phyloP scores from a whole-genome alignment of 1,284 basidiomycete genomes.

The Leccinum subrobustum region DNA sequence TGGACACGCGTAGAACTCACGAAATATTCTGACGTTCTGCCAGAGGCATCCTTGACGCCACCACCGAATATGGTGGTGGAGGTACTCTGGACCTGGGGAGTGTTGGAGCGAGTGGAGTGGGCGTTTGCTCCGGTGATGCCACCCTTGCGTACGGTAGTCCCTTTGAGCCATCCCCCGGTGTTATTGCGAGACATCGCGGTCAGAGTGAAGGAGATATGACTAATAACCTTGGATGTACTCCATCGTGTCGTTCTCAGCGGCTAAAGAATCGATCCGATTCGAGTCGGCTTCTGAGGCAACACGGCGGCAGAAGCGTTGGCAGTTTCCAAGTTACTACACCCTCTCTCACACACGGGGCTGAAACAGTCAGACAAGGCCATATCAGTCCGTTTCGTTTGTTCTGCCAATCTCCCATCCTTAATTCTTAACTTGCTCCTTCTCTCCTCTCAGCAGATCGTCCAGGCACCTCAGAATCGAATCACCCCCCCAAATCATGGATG shows the following conservation, averaged over 20 bases:
- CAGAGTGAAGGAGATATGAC: background rate
- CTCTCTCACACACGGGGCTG: background rate
- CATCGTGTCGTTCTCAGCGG: background rate
- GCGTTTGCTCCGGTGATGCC: constrained; percentile 44
- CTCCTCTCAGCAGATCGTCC: background rate
- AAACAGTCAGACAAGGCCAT: background rate
- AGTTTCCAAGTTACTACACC: background rate
- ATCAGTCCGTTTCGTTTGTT: constrained; percentile 3
- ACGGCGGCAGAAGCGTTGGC: constrained; percentile 3
- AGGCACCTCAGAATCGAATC: background rate
- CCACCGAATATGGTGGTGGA: constrained; percentile 72
- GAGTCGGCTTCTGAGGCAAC: constrained; percentile 9
- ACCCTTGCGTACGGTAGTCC: constrained; percentile 70
- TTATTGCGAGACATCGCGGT: constrained; percentile 29
- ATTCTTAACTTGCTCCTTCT: background rate
- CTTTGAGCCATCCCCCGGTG: constrained; percentile 59
- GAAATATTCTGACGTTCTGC: constrained; percentile 74
- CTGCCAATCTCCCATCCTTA: background rate
- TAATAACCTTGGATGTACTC: background rate
- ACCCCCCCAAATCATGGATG: constrained; percentile 22
- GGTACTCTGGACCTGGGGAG: constrained; percentile 69
- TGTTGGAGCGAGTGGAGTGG: constrained; percentile 54
- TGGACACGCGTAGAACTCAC: constrained; percentile 41
- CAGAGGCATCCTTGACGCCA: constrained; percentile 79
- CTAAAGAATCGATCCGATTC: background rate